Base-by-base conservation (phyloP, 2,329 filamentous ascomycete genomes). In the Arthroderma sp. region DNA sequence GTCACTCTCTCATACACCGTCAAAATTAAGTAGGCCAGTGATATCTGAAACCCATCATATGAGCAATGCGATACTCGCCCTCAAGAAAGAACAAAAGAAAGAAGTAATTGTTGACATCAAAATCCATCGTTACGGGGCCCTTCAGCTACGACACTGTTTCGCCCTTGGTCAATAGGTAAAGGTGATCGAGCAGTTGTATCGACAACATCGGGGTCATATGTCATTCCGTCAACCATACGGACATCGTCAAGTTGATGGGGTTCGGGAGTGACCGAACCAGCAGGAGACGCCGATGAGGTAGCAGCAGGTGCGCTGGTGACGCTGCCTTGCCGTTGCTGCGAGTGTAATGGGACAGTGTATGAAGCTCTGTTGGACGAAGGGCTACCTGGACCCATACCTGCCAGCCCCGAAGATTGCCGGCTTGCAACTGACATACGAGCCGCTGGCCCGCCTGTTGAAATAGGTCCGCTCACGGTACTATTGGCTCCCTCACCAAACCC, bases 401-500 rank as follows among this genome's bases (percentile, higher is more conserved):
- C 52, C 8, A 60, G 58, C 40, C 56, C 59, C 5, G 62, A 62
- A 2, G 61, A 60, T 42, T 56, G 52, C 6, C 64, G 57, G 38
- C 59, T 63, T 7, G 44, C 7, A 15, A 43, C 48, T 29, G 50
- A 41, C 8, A 51, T 48, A 32, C 55, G 68, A 62, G 40, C 73
- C 60, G 48, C 74, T 22, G 15, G 15, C 15, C 15, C 15, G 66
- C 60, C 75, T 69, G 65, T 83, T 74, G 58, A 83, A 29, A 70
- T 83, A 34, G 85, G 85, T 0, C 86, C 86, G 48, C 80, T 86
- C 46, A 88, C 80, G 4, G 86, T 86, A 61, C 83, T 86, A 53
- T 82, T 85, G 6, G 89, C 88, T 31, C 88, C 89, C 62, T 95
- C 88, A 41, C 89, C 89, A 54, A 95, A 95, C 0, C 83, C 89